Evolutionary conservation across 225 moss, liverwort and hornwort genomes (phyloP).

Genomic region (Lunularia cruciata): DNA sequence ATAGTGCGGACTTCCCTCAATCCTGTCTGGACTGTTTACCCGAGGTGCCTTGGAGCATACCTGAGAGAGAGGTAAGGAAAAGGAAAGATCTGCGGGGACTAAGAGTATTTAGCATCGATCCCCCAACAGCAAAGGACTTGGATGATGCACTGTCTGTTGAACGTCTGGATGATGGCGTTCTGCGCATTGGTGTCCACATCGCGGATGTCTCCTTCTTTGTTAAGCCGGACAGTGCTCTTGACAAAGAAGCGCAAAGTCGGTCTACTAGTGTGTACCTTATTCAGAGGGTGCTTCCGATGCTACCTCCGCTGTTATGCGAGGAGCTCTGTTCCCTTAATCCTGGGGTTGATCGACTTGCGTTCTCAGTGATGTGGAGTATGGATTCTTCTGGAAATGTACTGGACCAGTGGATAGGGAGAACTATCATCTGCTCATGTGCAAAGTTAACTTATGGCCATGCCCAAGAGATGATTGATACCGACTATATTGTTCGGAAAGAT

Average conservation of each 20-base stretch:
- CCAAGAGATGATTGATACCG: constrained; percentile 78
- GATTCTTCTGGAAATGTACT: constrained; percentile 68
- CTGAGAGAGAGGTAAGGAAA: constrained; percentile 58
- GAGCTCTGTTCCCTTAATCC: constrained; percentile 92
- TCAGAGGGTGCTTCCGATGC: constrained; percentile 89
- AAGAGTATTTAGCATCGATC: constrained; percentile 87
- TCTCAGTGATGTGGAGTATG: constrained; percentile 83
- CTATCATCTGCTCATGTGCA: constrained; percentile 83
- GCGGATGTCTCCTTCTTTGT: constrained; percentile 94
- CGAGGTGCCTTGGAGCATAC: constrained; percentile 78
- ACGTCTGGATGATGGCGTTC: constrained; percentile 53
- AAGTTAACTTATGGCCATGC: constrained; percentile 90
- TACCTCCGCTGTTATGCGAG: constrained; percentile 84
- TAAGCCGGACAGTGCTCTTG: constrained; percentile 65
- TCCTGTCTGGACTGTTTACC: constrained; percentile 75
- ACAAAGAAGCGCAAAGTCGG: constrained; percentile 80
- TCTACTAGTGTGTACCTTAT: constrained; percentile 96
- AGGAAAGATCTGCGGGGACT: constrained; percentile 64
- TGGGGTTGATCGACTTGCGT: constrained; percentile 88
- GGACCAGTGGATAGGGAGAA: constrained; percentile 92
- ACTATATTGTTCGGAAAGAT: constrained; percentile 38
- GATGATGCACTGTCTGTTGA: constrained; percentile 94
- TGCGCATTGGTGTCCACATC: constrained; percentile 89
- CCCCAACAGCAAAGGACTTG: constrained; percentile 84
- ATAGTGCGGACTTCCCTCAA: constrained; percentile 68